A percentile compares a stretch with the other conserved stretches of the same genome.
Evolutionary conservation across 2,329 filamentous ascomycete genomes (phyloP).

Genomic region (Colletotrichum noveboracense): DNA sequence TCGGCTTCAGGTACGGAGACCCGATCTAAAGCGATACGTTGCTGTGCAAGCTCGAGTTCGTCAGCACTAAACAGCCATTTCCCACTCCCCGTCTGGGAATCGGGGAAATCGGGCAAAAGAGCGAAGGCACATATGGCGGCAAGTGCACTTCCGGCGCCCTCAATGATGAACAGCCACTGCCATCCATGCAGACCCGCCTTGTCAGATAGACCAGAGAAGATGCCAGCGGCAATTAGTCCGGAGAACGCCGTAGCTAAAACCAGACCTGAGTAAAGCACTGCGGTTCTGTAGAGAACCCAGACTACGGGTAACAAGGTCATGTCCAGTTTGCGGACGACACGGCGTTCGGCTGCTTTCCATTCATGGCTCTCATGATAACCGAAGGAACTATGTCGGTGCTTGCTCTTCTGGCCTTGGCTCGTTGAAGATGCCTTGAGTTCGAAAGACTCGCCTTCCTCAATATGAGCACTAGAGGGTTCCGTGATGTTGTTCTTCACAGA

Average conservation of each 20-base stretch:
- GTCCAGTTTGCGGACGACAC: slow-evolving; percentile 26
- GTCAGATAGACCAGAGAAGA: neutral
- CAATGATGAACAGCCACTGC: neutral
- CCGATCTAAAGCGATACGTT: slow-evolving; percentile 18
- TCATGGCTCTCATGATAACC: neutral
- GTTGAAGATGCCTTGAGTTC: neutral
- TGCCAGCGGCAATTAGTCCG: slow-evolving; percentile 22
- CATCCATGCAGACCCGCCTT: neutral
- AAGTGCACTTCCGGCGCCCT: neutral
- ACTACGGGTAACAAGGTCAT: slow-evolving; percentile 23
- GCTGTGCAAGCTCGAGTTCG: slow-evolving; percentile 8
- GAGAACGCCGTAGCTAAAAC: neutral
- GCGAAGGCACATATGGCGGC: neutral
- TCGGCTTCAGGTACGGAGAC: slow-evolving; percentile 20
- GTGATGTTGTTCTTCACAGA: fast-evolving
- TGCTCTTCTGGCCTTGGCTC: neutral
- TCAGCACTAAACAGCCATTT: neutral
- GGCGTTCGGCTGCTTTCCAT: neutral
- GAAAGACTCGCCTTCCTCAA: neutral
- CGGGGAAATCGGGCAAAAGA: neutral
- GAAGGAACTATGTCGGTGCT: neutral
- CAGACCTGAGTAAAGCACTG: neutral
- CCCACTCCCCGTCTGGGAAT: neutral
- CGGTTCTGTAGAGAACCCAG: slow-evolving; percentile 32
- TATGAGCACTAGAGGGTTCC: neutral